Evolutionary conservation across 1,284 basidiomycete species (phyloP), one percentile per base, ranked within the genome.

Genomic region (Malassezia dermatis): DNA sequence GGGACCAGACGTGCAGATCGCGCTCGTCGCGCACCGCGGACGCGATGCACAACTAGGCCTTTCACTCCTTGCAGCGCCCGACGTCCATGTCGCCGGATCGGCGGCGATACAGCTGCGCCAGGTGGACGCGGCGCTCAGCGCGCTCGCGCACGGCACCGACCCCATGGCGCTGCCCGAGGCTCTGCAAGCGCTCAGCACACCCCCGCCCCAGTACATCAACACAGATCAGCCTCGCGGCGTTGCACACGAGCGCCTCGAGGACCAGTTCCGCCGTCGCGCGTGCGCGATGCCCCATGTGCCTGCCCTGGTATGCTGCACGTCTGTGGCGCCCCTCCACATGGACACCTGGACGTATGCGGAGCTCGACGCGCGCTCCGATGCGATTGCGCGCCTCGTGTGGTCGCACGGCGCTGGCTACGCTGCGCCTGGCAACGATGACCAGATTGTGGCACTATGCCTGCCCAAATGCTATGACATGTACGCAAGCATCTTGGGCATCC

Each of bases 381-480:
- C 52, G 39, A 61, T 67, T 48, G 60, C 61, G 21, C 43, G 49
- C 26, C 59, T 64, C 4, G 50, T 67, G 17, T 61, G 62, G 62
- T 56, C 51, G 26, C 54, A 60, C 12, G 58, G 61, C 41, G 53
- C 64, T 11, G 65, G 63, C 10, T 64, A 62, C 4, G 62, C 63
- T 3, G 56, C 56, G 37, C 30, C 47, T 0, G 44, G 56, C 19
- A 39, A 52, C 4, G 48, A 27, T 19, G 67, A 67, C 43, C 54
- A 64, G 35, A 62, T 71, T 17, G 67, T 71, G 1, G 66, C 66
- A 15, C 61, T 73, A 34, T 69, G 64, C 51, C 51, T 73, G 43
- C 59, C 63, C 46, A 73, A 73, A 51, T 65, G 62, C 34, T 57
- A 60, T 17, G 65, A 66, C 31, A 69, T 67, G 21, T 73, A 68